Percentiles rank a stretch among this genome's conserved stretches.
Evolutionary conservation across 2,329 filamentous ascomycete genomes (phyloP).

Genomic region (Penicillium sp.): DNA sequence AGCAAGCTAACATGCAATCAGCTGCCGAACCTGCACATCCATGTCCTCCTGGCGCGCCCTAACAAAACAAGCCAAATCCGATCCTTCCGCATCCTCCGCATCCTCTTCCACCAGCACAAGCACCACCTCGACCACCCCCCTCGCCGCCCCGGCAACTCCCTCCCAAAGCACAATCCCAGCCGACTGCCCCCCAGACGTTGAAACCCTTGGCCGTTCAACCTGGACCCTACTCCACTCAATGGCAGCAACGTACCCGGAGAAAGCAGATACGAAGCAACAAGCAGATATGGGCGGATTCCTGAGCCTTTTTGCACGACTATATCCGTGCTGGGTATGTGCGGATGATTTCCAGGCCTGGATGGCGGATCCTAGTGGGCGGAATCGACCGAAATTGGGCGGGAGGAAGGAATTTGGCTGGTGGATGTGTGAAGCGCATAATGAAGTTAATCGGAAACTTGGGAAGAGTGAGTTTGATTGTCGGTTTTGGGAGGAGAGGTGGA

Average conservation of each 20-base stretch:
- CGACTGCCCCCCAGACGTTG: slow-evolving; percentile 91
- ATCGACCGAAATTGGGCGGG: slow-evolving; percentile 65
- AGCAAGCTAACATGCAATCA: slow-evolving; percentile 21
- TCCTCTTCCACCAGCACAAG: slow-evolving; percentile 27
- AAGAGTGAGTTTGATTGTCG: slow-evolving; percentile 90
- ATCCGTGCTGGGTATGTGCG: slow-evolving; percentile 95
- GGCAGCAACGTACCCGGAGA: slow-evolving; percentile 79
- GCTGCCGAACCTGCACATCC: slow-evolving; percentile 55
- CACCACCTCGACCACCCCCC: slow-evolving; percentile 40
- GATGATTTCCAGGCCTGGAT: slow-evolving; percentile 89
- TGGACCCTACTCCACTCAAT: slow-evolving; percentile 96
- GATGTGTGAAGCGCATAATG: slow-evolving; percentile 58
- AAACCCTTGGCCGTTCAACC: slow-evolving; percentile 79
- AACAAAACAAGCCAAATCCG: slow-evolving; percentile 43
- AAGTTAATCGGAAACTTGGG: slow-evolving; percentile 72
- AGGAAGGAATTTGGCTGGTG: slow-evolving; percentile 54
- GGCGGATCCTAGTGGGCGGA: slow-evolving; percentile 57
- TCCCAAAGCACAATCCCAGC: slow-evolving; percentile 42
- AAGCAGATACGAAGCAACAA: slow-evolving; percentile 71
- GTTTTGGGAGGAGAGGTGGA: slow-evolving; percentile 92
- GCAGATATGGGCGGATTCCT: slow-evolving; percentile 78
- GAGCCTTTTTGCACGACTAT: slow-evolving; percentile 78
- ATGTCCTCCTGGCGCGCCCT: slow-evolving; percentile 51
- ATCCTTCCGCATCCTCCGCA: slow-evolving; percentile 19
- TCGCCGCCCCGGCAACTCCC: slow-evolving; percentile 39